Conservation (phyloP, 306 rosid species). For the Malus sieversii region DNA sequence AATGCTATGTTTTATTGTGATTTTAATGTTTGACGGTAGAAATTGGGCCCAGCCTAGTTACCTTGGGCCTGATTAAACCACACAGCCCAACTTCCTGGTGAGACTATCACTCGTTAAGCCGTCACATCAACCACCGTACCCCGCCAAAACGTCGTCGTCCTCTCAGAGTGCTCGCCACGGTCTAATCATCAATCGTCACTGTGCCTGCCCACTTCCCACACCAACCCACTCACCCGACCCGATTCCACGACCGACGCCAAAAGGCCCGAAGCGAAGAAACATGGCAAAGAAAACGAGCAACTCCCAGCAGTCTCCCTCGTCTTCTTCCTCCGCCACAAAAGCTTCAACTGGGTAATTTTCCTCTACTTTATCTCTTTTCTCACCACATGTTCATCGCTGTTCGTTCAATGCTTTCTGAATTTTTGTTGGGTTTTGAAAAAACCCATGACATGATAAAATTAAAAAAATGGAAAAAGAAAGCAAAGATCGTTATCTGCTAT, state of each 20-base stretch:
- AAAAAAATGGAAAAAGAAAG: not conserved
- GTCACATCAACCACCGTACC: not conserved
- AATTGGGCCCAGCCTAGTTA: not conserved
- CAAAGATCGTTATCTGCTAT: not conserved
- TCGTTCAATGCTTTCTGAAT: conserved; percentile 2
- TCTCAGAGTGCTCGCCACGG: not conserved
- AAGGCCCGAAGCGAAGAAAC: not conserved
- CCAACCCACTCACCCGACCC: not conserved
- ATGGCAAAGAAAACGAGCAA: conserved; percentile 44
- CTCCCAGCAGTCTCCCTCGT: conserved; percentile 22
- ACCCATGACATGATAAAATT: not conserved
- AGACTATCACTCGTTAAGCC: not conserved
- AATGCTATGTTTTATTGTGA: too few species aligned
- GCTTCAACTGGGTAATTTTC: conserved; percentile 30
- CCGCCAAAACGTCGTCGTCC: not conserved
- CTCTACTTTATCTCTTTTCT: not conserved
- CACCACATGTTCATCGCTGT: not conserved
- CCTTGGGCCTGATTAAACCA: not conserved
- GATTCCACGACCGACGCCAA: not conserved
- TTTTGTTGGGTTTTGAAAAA: conserved; percentile 4
- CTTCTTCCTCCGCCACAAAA: conserved; percentile 17
- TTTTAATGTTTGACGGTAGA: not conserved
- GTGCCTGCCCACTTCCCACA: not conserved
- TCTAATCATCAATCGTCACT: not conserved
- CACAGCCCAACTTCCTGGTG: not conserved